Conservation (phyloP, 1,139 yeast genomes). For the Suhomyces panamericanus region DNA sequence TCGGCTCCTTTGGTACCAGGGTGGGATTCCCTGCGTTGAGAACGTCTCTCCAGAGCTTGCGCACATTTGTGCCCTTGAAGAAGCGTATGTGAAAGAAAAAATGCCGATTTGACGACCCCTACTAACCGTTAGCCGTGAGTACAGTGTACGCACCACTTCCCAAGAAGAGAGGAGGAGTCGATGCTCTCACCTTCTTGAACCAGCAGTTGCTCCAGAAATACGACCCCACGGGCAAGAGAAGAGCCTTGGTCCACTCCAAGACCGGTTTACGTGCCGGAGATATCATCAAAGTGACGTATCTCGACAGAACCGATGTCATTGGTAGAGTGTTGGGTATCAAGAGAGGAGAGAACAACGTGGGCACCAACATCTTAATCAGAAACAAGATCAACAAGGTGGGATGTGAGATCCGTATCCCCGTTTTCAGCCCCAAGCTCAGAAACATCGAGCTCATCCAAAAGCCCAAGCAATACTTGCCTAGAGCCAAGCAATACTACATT, state of each 20-base stretch:
- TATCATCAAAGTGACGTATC: conserved; percentile 71
- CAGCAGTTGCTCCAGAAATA: conserved; percentile 53
- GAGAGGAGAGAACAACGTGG: conserved; percentile 58
- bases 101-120: not conserved
- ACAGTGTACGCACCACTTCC: conserved; percentile 57
- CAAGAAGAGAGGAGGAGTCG: conserved; percentile 49
- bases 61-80: conserved; percentile 25
- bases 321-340: conserved; percentile 80
- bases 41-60: conserved; percentile 15
- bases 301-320: conserved; percentile 64
- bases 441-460: conserved; percentile 73
- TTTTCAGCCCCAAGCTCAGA: conserved; percentile 74
- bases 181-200: conserved; percentile 49
- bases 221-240: conserved; percentile 75
- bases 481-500: conserved; percentile 86
- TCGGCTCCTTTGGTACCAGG: conserved; percentile 16
- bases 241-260: conserved; percentile 52
- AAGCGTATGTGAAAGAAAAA: conserved; percentile 22
- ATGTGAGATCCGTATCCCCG: conserved; percentile 75
- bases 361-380: conserved; percentile 73
- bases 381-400: conserved; percentile 77
- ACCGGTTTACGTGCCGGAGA: conserved; percentile 78
- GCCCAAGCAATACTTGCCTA: conserved; percentile 65
- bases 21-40: conserved; percentile 15
- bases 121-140: conserved; percentile 25